phyloP scores from a whole-genome alignment of 768 basidiomycete species.

The Mycena vitilis region DNA sequence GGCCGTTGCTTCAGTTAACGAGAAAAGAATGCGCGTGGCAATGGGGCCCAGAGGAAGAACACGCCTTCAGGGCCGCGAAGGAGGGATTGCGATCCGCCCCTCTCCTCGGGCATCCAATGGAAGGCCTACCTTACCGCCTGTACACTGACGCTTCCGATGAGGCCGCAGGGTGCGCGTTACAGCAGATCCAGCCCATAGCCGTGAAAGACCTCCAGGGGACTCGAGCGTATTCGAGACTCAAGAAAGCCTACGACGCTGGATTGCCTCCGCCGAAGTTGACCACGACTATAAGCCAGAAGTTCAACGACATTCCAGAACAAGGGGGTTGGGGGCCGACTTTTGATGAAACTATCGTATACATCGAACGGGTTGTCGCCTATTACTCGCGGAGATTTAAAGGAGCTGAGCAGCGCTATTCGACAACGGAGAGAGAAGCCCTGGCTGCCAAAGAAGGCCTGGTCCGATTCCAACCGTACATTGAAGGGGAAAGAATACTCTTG shows the following conservation, averaged over 20 bases:
- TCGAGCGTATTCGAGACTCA: neutral
- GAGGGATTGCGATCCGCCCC: conserved; percentile 37
- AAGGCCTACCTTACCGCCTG: conserved; percentile 34
- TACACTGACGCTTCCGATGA: conserved; percentile 8
- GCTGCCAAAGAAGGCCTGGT: neutral
- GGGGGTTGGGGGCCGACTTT: neutral
- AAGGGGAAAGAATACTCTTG: no score
- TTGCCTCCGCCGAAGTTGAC: neutral
- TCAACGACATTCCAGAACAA: neutral
- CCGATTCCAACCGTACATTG: no score
- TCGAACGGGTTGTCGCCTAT: neutral
- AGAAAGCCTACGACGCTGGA: neutral
- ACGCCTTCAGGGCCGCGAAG: conserved; percentile 21
- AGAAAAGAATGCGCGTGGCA: no score
- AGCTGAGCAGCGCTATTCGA: neutral
- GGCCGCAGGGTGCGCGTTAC: neutral
- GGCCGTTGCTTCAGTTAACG: no score
- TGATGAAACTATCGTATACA: neutral
- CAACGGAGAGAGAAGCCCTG: neutral
- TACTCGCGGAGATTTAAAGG: neutral
- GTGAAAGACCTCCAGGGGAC: neutral
- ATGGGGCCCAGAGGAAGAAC: neutral
- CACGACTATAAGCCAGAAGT: neutral
- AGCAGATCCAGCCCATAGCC: neutral
- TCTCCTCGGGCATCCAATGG: conserved; percentile 36